These are phyloP conservation scores for Pythium sukuiense DNA, from an alignment of 352 stramenopile species.

Conservation along the genomic window DNA sequence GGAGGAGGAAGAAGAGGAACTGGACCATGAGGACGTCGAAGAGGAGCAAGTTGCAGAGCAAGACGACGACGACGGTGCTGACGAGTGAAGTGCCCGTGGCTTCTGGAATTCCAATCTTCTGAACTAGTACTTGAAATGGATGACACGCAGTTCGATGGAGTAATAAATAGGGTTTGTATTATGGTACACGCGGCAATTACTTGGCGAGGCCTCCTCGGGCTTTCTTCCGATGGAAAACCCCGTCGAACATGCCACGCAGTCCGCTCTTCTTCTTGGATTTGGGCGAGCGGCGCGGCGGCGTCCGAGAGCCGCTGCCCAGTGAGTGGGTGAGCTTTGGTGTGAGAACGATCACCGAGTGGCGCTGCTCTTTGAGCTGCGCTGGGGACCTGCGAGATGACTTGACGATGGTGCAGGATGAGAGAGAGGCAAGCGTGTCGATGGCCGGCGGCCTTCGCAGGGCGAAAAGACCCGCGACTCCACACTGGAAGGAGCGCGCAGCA, in stretches of 20 bases:
- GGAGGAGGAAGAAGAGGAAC: background rate
- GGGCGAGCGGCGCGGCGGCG: constrained; percentile 9
- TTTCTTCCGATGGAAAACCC: constrained; percentile 35
- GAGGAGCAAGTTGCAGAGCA: background rate
- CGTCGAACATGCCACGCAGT: constrained; percentile 27
- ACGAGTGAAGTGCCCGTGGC: background rate
- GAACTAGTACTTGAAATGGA: background rate
- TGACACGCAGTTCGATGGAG: background rate
- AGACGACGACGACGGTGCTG: background rate
- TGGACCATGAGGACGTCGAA: background rate
- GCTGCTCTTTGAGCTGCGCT: constrained; percentile 23
- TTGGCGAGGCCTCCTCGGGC: constrained; percentile 4
- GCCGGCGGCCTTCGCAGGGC: constrained; percentile 13
- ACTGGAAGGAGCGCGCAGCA: background rate
- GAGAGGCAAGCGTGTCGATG: constrained; percentile 16
- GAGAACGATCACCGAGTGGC: constrained; percentile 7
- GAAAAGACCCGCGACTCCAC: constrained; percentile 6
- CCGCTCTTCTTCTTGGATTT: constrained; percentile 26
- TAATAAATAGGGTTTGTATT: constrained; percentile 22
- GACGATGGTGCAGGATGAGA: constrained; percentile 24
- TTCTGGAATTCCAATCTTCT: background rate
- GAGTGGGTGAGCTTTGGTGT: constrained; percentile 3
- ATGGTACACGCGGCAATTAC: constrained; percentile 13
- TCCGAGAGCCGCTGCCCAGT: background rate
- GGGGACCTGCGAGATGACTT: constrained; percentile 16